These are phyloP conservation scores for Chalara sp. DNA, from an alignment of 2,329 filamentous ascomycete genomes.

Conservation along the genomic window DNA sequence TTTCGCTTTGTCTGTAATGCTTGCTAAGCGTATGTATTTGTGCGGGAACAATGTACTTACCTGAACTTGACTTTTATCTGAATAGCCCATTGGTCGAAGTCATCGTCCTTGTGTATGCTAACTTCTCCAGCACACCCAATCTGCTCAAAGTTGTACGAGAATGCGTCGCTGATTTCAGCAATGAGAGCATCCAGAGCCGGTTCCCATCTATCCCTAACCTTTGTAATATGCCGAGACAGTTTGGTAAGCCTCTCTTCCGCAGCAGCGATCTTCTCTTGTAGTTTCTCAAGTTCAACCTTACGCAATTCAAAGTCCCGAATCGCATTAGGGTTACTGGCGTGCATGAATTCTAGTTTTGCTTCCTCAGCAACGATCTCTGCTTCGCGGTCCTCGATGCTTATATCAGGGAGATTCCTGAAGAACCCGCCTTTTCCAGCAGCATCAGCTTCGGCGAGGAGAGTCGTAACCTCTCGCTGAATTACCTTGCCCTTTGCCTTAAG, in stretches of 20 bases:
- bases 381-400: slow-evolving; percentile 58
- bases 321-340: slow-evolving; percentile 68
- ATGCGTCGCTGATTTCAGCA: slow-evolving; percentile 78
- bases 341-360: slow-evolving; percentile 72
- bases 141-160: slow-evolving; percentile 86
- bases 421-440: slow-evolving; percentile 33
- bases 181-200: slow-evolving; percentile 74
- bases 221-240: slow-evolving; percentile 51
- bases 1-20: slow-evolving; percentile 63
- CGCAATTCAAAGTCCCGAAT: slow-evolving; percentile 73
- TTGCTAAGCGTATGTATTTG: too few species aligned
- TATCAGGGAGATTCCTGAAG: slow-evolving; percentile 31
- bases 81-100: slow-evolving; percentile 91
- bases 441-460: slow-evolving; percentile 27
- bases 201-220: slow-evolving; percentile 72
- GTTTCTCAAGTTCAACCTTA: slow-evolving; percentile 59
- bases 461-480: slow-evolving; percentile 33
- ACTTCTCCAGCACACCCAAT: slow-evolving; percentile 95
- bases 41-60: slow-evolving; percentile 34
- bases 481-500: slow-evolving; percentile 30
- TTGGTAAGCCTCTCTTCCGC: slow-evolving; percentile 48
- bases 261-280: slow-evolving; percentile 52
- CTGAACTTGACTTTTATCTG: slow-evolving; percentile 94
- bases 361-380: slow-evolving; percentile 68
- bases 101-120: slow-evolving; percentile 77